Percentiles rank a stretch among this genome's conserved stretches.
Conservation (phyloP, 2,329 filamentous ascomycete species). For the Arthrobotrys megalospora region DNA sequence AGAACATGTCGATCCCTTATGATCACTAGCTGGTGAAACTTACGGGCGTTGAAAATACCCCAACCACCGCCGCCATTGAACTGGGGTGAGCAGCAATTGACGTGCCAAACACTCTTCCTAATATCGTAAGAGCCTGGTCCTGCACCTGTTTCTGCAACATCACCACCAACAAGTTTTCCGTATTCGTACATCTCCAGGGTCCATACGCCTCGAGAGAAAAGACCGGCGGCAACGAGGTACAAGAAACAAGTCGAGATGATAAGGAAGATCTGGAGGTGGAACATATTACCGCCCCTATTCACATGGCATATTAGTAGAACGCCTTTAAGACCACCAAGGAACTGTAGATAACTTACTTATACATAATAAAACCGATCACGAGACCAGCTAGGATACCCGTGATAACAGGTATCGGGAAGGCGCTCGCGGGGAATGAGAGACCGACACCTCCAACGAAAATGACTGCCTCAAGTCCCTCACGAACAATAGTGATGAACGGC, state of each 20-base stretch:
- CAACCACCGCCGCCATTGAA: constrained; percentile 82
- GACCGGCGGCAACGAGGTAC: constrained; percentile 85
- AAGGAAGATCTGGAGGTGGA: constrained; percentile 82
- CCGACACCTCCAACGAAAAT: constrained; percentile 89
- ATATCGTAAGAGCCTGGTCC: constrained; percentile 87
- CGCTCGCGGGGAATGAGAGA: constrained; percentile 79
- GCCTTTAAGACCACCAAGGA: not conserved
- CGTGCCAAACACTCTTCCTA: constrained; percentile 82
- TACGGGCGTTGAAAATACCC: constrained; percentile 84
- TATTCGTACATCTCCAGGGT: constrained; percentile 79
- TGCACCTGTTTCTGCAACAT: constrained; percentile 74
- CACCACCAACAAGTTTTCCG: constrained; percentile 76
- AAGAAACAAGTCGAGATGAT: constrained; percentile 85
- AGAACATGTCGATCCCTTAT: not conserved
- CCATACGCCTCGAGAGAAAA: constrained; percentile 85
- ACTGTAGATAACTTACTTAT: constrained; percentile 75
- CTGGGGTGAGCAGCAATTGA: constrained; percentile 85
- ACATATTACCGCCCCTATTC: constrained; percentile 73
- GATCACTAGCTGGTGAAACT: constrained; percentile 16
- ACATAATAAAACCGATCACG: constrained; percentile 80
- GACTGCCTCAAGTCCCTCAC: constrained; percentile 88
- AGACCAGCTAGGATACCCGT: constrained; percentile 78
- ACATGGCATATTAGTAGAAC: constrained; percentile 48
- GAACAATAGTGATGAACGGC: constrained; percentile 88
- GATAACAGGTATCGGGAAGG: constrained; percentile 84